A percentile compares a stretch with the other conserved stretches of the same genome.
These are phyloP conservation scores for Tuber melanosporum DNA, from an alignment of 495 filamentous ascomycete genomes.

Conservation along the genomic window DNA sequence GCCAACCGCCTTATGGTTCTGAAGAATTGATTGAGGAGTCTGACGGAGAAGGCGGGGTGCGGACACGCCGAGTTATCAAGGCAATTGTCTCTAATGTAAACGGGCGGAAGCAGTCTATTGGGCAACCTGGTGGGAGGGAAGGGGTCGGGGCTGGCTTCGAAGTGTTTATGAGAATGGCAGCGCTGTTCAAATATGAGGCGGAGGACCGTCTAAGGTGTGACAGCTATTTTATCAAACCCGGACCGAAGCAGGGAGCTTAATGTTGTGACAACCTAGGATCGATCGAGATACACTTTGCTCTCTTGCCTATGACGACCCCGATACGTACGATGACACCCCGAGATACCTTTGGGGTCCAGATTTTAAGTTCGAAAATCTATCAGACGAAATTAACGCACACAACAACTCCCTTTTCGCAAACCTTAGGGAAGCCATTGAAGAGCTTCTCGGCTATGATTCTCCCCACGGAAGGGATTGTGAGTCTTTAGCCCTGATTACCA, in stretches of 20 bases:
- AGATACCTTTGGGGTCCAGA: slow-evolving; percentile 36
- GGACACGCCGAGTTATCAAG: slow-evolving; percentile 23
- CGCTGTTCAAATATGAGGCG: slow-evolving; percentile 41
- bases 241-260: background rate
- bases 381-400: slow-evolving; percentile 8
- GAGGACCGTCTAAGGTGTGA: background rate
- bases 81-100: background rate
- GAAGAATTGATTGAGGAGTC: slow-evolving; percentile 3
- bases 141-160: slow-evolving; percentile 39
- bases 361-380: slow-evolving; percentile 15
- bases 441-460: slow-evolving; percentile 15
- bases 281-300: background rate
- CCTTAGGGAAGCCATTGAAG: slow-evolving; percentile 23
- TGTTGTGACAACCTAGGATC: background rate
- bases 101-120: slow-evolving; percentile 13
- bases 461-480: background rate
- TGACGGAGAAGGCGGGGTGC: background rate
- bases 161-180: slow-evolving; percentile 42
- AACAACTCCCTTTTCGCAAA: slow-evolving; percentile 31
- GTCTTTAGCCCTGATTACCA: background rate
- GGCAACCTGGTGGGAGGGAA: slow-evolving; percentile 28
- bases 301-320: background rate
- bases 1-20: background rate
- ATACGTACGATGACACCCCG: slow-evolving; percentile 42
- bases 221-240: background rate